Conservation (phyloP, 2,329 filamentous ascomycete species). For the Xylariaceae sp. region DNA sequence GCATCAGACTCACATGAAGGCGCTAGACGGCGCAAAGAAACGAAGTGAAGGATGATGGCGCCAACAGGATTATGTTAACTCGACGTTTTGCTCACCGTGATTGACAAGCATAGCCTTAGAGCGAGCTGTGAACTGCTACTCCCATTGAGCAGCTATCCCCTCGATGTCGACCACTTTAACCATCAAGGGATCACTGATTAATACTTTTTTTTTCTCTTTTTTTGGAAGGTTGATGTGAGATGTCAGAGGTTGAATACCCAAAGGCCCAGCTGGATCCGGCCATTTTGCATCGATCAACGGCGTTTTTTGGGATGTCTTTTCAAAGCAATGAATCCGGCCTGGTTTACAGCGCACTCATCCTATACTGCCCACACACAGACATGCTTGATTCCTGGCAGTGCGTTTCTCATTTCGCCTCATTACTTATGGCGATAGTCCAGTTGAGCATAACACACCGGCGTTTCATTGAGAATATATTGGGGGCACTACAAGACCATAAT, state of each 20-base stretch:
- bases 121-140: not conserved
- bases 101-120: not conserved
- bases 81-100: not conserved
- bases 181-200: slow-evolving; percentile 3
- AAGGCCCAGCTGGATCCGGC: slow-evolving; percentile 9
- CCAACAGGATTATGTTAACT: not conserved
- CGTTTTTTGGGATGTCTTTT: slow-evolving; percentile 24
- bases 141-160: slow-evolving; percentile 1
- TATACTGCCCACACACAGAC: slow-evolving; percentile 15
- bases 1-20: slow-evolving; percentile 9
- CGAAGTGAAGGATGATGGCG: slow-evolving; percentile 1
- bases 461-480: slow-evolving; percentile 18
- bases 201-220: too few relatives aligned
- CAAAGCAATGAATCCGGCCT: slow-evolving; percentile 14
- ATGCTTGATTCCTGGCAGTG: slow-evolving; percentile 15
- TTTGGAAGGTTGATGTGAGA: slow-evolving; percentile 9
- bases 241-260: slow-evolving; percentile 7
- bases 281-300: slow-evolving; percentile 20
- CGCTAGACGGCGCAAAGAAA: slow-evolving; percentile 10
- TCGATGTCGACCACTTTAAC: slow-evolving; percentile 10
- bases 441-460: slow-evolving; percentile 28
- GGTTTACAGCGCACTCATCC: slow-evolving; percentile 22
- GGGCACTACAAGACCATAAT: slow-evolving; percentile 11
- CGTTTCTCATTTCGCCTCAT: slow-evolving; percentile 10
- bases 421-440: slow-evolving; percentile 21